These are phyloP conservation scores for Colletotrichum chrysophilum DNA, from an alignment of 2,329 filamentous ascomycete species.

Conservation along the genomic window DNA sequence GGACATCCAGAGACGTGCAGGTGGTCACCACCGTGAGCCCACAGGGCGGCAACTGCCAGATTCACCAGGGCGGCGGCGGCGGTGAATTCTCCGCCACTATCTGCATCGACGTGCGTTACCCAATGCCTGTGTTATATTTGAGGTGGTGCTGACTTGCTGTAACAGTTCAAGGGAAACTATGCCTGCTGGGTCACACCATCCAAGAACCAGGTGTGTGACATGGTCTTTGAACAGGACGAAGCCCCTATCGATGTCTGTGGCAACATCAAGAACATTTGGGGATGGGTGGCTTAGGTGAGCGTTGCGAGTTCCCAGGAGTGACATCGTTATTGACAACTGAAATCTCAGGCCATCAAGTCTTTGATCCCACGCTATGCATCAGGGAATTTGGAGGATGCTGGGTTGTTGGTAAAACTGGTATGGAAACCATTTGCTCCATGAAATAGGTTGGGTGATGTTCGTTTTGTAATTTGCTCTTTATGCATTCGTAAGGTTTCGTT, in stretches of 20 bases:
- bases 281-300: background rate
- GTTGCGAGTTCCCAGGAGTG: accelerated
- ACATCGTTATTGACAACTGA: background rate
- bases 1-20: background rate
- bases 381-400: too few relatives aligned
- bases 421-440: too few relatives aligned
- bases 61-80: slow-evolving; percentile 7
- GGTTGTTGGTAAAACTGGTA: too few relatives aligned
- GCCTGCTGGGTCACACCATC: background rate
- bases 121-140: background rate
- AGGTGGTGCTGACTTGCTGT: background rate
- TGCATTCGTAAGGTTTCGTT: too few relatives aligned
- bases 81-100: background rate
- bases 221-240: background rate
- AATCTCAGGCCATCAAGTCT: too few relatives aligned
- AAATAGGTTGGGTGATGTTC: too few relatives aligned
- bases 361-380: too few relatives aligned
- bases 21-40: background rate
- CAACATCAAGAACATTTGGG: background rate
- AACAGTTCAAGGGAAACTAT: background rate
- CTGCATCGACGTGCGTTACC: background rate
- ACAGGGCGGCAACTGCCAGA: background rate
- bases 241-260: background rate
- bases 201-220: background rate
- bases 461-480: too few relatives aligned